Evolutionary conservation across 164 flowering plant species (phyloP).

Genomic region (Stephania cephalantha): DNA sequence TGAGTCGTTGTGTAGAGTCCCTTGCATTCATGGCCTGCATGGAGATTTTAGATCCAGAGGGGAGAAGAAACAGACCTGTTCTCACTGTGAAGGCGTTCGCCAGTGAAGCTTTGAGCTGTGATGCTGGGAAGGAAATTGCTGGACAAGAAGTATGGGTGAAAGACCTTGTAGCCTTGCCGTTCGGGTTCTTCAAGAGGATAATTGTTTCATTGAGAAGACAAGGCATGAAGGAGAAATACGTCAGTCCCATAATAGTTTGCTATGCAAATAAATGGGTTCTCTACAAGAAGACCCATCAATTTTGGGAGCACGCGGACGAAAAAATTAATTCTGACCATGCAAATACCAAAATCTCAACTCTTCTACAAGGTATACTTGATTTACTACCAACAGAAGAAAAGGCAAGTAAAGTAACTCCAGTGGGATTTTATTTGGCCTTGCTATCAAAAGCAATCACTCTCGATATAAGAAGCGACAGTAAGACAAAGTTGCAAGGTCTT

Average conservation of each 20-base stretch:
- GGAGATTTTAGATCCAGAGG: constrained; percentile 95
- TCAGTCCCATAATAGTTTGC: constrained; percentile 70
- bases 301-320: constrained; percentile 40
- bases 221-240: constrained; percentile 91
- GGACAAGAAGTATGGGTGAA: constrained; percentile 70
- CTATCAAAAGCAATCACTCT: constrained; percentile 54
- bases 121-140: constrained; percentile 41
- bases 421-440: constrained; percentile 75
- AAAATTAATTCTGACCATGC: constrained; percentile 14
- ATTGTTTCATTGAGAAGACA: constrained; percentile 77
- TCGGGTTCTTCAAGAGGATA: constrained; percentile 67
- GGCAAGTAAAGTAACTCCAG: constrained; percentile 55
- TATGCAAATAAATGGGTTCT: constrained; percentile 79
- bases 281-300: constrained; percentile 46
- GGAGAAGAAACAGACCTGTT: constrained; percentile 56
- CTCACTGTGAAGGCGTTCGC: constrained; percentile 46
- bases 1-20: constrained; percentile 86
- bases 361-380: constrained; percentile 57
- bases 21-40: constrained; percentile 96
- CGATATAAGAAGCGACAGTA: constrained; percentile 29
- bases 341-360: constrained; percentile 19
- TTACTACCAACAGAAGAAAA: constrained; percentile 51
- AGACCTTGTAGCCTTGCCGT: constrained; percentile 75
- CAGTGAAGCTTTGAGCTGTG: constrained; percentile 51
- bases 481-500: constrained; percentile 45